phyloP scores from a whole-genome alignment of 1,284 basidiomycete genomes.

The Sphaerobolus stellatus region DNA sequence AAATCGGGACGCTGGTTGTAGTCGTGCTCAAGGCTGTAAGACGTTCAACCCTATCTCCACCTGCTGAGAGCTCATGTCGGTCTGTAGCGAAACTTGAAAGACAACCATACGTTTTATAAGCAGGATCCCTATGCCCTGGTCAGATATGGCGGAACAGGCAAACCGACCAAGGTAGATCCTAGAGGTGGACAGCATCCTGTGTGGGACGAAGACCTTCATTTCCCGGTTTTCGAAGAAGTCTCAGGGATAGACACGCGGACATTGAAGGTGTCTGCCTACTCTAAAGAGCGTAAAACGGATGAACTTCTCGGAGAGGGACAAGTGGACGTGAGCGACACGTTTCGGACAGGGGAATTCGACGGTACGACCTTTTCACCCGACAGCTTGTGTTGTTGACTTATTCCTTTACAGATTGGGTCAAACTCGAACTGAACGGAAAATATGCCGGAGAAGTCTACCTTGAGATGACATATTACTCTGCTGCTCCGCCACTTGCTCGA shows the following conservation, averaged over 20 bases:
- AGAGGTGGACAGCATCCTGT: constrained; percentile 77
- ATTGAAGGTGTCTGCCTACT: constrained; percentile 62
- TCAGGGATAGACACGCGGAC: constrained; percentile 47
- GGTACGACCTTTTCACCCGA: constrained; percentile 41
- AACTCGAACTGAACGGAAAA: constrained; percentile 48
- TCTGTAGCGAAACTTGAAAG: constrained; percentile 53
- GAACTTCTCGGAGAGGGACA: constrained; percentile 61
- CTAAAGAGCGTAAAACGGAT: constrained; percentile 59
- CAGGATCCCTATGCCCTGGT: constrained; percentile 69
- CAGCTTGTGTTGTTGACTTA: constrained; percentile 4
- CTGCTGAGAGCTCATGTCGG: not conserved
- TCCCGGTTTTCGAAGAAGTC: constrained; percentile 51
- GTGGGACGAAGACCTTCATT: constrained; percentile 73
- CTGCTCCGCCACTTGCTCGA: constrained; percentile 48
- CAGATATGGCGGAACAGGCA: constrained; percentile 38
- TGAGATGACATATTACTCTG: constrained; percentile 75
- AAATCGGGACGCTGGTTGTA: constrained; percentile 66
- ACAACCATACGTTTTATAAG: constrained; percentile 74
- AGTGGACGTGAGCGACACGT: constrained; percentile 64
- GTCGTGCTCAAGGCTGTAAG: constrained; percentile 66
- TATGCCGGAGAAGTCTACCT: constrained; percentile 70
- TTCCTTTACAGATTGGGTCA: constrained; percentile 60
- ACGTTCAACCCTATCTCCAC: not conserved
- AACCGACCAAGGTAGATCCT: constrained; percentile 54
- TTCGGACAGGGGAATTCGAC: constrained; percentile 74